Base-by-base conservation (phyloP, 805 yeast species). In the Brettanomyces nanus region DNA sequence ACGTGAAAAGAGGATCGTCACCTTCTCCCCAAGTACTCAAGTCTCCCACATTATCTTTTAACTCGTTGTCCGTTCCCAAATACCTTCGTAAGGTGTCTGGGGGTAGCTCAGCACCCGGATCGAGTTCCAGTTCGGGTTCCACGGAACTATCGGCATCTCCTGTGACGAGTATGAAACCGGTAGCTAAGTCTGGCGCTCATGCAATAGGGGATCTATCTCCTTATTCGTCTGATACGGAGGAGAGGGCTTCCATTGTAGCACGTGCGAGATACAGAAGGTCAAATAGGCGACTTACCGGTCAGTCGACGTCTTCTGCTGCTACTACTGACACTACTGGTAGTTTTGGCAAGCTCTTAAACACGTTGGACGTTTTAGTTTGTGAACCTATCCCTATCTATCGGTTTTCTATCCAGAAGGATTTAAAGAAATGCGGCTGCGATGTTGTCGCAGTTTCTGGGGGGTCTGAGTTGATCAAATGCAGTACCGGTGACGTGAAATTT, bases 371-470 rank as follows among this genome's bases (percentile, higher is more conserved):
- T 4, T 63, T 90, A 33, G 65, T 86, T 11, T 87, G 96, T 58
- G 95, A 86, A 50, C 86, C 92, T 2, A 84, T 85, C 42, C 92
- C 95, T 0, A 81, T 81, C 40, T 79, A 85, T 47, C 62, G 95
- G 35, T 84, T 74, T 50, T 68, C 85, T 11, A 70, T 80, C 20
- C 71, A 76, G 31, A 73, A 70, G 41, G 68, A 79, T 44, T 63
- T 90, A 41, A 85, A 76, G 42, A 67, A 69, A 37, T 53, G 78
- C 19, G 95, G 94, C 1, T 86, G 95, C 61, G 75, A 80, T 10
- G 95, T 86, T 6, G 83, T 85, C 4, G 66, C 83, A 3, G 82
- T 85, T 5, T 65, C 77, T 0, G 77, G 78, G 41, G 95, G 95
- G 1, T 90, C 86, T 43, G 96, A 87, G 43, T 66, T 87, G 42